Conservation (phyloP, 2,329 filamentous ascomycete genomes). For the Allantophomopsis cytisporea region DNA sequence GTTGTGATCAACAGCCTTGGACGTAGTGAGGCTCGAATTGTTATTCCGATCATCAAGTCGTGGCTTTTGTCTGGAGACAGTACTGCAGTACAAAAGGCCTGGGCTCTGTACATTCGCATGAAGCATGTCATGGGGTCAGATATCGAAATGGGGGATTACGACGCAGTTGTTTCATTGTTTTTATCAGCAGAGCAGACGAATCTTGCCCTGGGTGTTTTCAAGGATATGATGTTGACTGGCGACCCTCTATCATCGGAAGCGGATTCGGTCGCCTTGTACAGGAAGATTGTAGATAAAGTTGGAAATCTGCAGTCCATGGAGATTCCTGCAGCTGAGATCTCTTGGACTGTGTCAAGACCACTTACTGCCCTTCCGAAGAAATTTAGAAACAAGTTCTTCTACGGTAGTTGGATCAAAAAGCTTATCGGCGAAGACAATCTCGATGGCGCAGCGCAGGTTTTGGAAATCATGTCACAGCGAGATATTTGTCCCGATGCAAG, state of each 20-base stretch:
- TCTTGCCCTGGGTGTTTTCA: constrained; percentile 63
- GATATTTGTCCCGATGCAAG: constrained; percentile 56
- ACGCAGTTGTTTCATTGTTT: constrained; percentile 58
- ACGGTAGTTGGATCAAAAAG: constrained; percentile 79
- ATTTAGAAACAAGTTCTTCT: constrained; percentile 65
- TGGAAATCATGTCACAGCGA: constrained; percentile 61
- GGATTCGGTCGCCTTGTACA: constrained; percentile 13
- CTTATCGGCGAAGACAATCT: constrained; percentile 61
- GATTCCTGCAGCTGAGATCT: constrained; percentile 20
- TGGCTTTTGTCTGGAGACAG: constrained; percentile 35
- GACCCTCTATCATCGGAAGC: constrained; percentile 3
- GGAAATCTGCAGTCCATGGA: constrained; percentile 7
- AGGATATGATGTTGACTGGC: constrained; percentile 62
- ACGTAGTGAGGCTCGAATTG: constrained; percentile 32
- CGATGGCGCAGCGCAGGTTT: constrained; percentile 57
- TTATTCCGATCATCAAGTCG: constrained; percentile 57
- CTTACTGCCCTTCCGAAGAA: constrained; percentile 35
- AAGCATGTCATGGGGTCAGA: constrained; percentile 41
- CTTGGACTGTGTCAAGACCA: constrained; percentile 7
- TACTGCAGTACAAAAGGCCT: constrained; percentile 41
- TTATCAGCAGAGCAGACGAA: constrained; percentile 50
- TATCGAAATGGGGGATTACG: constrained; percentile 64
- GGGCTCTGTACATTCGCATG: constrained; percentile 52
- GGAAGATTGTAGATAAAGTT: constrained; percentile 1
- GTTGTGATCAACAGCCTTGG: constrained; percentile 30